Evolutionary conservation across 768 basidiomycete species (phyloP), one percentile per base, ranked within the genome.

Genomic region (Leccinum longicurvipes): DNA sequence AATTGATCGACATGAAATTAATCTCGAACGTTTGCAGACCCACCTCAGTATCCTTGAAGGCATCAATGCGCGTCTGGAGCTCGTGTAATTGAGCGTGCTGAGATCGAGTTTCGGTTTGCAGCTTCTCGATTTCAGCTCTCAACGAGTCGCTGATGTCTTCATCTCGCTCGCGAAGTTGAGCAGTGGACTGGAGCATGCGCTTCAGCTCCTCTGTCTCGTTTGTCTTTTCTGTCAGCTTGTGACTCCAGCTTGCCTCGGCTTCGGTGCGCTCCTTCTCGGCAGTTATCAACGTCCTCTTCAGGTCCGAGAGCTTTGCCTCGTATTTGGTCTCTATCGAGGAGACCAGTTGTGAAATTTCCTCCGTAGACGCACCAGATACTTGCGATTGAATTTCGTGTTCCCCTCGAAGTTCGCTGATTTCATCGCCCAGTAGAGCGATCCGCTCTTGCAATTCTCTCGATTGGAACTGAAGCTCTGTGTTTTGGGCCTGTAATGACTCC

Each of bases 241-340:
- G 79, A 66, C 88, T 89, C 91, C 94, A 96, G 58, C 91, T 88
- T 24, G 89, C 87, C 64, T 98, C 96, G 28, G 82, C 81, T 49
- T 96, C 94, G 51, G 81, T 86, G 36, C 93, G 80, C 69, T 98
- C 97, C 62, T 81, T 84, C 74, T 98, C 96, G 21, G 86, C 70
- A 9, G 75, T 74, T 5, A 74, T 65, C 24, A 97, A 71, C 51
- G 83, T 82, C 58, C 78, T 77, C 59, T 82, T 82, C 60, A 96
- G 70, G 62, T 94, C 92, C 1, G 82, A 74, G 7, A 97, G 70
- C 63, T 82, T 87, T 3, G 80, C 72, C 67, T 96, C 94, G 61
- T 90, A 88, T 72, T 86, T 88, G 27, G 78, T 76, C 70, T 92
- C 89, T 0, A 87, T 79, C 15, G 87, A 83, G 17, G 86, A 82